Evolutionary conservation across 805 yeast genomes (phyloP), one percentile per base, ranked within the genome.

Genomic region (Jamesozyma hellenica): DNA sequence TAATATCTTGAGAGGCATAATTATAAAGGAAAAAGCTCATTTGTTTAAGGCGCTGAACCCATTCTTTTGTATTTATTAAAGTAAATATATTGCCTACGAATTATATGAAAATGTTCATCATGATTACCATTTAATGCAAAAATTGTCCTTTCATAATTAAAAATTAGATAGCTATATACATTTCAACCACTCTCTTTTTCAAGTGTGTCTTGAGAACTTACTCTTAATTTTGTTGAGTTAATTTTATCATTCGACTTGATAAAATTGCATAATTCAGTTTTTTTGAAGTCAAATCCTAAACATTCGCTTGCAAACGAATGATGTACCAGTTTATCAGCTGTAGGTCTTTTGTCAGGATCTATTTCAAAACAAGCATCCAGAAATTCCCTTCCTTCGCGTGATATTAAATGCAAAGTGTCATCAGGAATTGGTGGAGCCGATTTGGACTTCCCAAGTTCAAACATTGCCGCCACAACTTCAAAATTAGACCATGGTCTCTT

Each of bases 401-500:
- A 75, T 36, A 90, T 78, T 45, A 66, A 61, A 5, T 77, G 77
- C 36, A 69, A 56, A 0, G 90, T 80, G 42, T 87, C 95, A n/a
- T 82, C 88, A 0, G 96, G 94, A 36, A 94, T 87, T 0, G 98
- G 98, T 3, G 99, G 98, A 0, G 96, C 94, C 37, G 79, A 71
- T 53, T 85, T 82, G 23, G 87, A 75, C 44, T 82, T 82, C 4
- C 97, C 97, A 36, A 71, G 69, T 63, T 87, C 84, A 60, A 84
- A 82, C 72, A 92, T 84, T 3, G 96, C 98, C 34, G 95, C 92
- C 17, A 88, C 84, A 13, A 90, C 94, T 34, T 90, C 97, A 48
- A 83, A 79, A 45, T 92, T 86, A 1, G 94, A 84, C 99, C 99
- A 92, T 0, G 98, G 98, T 42, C 98, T 68, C 49, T 87, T 76